A percentile compares a stretch with the other conserved stretches of the same genome.
phyloP scores from a whole-genome alignment of 306 rosid species.

The Fragaria ananassa region DNA sequence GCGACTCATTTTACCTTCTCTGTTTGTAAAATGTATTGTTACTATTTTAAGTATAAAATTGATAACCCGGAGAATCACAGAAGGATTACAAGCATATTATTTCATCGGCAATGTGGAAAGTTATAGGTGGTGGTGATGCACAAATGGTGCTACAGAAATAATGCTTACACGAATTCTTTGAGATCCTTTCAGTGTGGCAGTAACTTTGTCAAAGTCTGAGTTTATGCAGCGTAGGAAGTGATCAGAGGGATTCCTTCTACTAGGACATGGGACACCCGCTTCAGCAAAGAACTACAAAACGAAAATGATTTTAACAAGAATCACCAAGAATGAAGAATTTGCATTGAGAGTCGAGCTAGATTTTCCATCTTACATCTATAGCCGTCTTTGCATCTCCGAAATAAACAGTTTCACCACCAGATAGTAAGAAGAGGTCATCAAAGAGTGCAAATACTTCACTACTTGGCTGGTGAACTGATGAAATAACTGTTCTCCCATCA shows the following conservation, averaged over 20 bases:
- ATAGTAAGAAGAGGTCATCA: slow-evolving; percentile 76
- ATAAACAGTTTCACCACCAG: slow-evolving; percentile 78
- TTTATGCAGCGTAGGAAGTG: slow-evolving; percentile 82
- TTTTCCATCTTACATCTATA: slow-evolving; percentile 43
- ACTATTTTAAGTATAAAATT: not conserved
- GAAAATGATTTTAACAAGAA: not conserved
- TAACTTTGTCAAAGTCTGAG: slow-evolving; percentile 71
- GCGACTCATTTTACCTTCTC: not conserved
- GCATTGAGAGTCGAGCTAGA: not conserved
- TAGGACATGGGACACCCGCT: slow-evolving; percentile 85
- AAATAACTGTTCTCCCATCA: slow-evolving; percentile 73
- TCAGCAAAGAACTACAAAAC: slow-evolving; percentile 67
- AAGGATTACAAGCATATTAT: not conserved
- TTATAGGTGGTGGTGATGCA: not conserved
- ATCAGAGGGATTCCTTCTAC: slow-evolving; percentile 78
- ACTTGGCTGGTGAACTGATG: slow-evolving; percentile 85
- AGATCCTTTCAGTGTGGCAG: slow-evolving; percentile 81
- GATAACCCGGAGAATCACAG: not conserved
- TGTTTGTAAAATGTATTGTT: not conserved
- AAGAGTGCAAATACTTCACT: slow-evolving; percentile 86
- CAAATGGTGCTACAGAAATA: not conserved
- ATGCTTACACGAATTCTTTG: slow-evolving; percentile 59
- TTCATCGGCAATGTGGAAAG: not conserved
- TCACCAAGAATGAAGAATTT: not conserved
- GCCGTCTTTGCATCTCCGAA: slow-evolving; percentile 84